Base-by-base conservation (phyloP, 2,329 filamentous ascomycete species). In the Exserohilum rostratum region DNA sequence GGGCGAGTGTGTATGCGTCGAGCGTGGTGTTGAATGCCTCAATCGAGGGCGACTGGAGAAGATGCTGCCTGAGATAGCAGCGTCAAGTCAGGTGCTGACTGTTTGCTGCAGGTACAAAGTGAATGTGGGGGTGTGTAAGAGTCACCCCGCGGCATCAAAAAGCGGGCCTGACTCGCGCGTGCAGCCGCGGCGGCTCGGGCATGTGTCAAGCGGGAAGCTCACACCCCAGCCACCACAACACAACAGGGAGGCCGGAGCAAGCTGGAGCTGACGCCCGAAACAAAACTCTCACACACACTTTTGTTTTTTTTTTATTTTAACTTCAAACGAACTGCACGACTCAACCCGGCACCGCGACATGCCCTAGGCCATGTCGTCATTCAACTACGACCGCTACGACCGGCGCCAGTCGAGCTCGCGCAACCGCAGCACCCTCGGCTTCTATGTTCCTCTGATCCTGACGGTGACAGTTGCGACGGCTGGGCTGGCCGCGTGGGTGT, bases 391-490 rank as follows among this genome's bases (percentile, higher is more conserved):
- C 79, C 80, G 81, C 69, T 74, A 74, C 65, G 70, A 74, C 61
- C 74, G 73, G 60, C 73, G 83, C 68, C 85, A 73, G 59, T 58
- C 85, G 22, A 46, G 37, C 67, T 80, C 83, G 74, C 83, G 79
- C 82, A 76, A 73, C 73, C 85, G 77, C 81, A 77, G 68, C 76
- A 75, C 86, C 64, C 85, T 90, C 78, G 85, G 88, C 70, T 93
- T 96, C 78, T 97, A 93, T 91, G 85, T 96, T 56, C 93, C 93
- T 59, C 83, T 98, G 52, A 88, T 87, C 62, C 78, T 96, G 61
- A 97, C 93, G 45, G 87, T 96, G 54, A 93, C 91, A 42, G 86
- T 96, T 65, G 93, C 93, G 57, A 91, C 93, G 18, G 87, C 90
- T 50, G 92, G 93, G 30, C 79, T 96, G 43, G 93, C 88, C 47